Conservation (phyloP, 2,329 filamentous ascomycete species). For the Rachicladosporium sp. region DNA sequence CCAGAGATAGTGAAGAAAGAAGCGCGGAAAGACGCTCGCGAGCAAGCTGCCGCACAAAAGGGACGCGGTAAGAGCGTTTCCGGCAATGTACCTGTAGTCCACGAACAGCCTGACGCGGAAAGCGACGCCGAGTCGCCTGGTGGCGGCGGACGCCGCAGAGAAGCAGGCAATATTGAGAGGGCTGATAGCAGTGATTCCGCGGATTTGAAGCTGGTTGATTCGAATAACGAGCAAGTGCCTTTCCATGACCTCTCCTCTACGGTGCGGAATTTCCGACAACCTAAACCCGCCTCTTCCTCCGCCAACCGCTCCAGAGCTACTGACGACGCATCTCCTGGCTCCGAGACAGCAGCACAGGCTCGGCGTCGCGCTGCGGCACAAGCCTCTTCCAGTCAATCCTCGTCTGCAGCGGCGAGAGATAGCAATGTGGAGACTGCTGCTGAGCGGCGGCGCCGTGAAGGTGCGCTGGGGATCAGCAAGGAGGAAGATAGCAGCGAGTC, state of each 20-base stretch:
- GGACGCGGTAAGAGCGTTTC: constrained; percentile 3
- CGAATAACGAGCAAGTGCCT: constrained; percentile 33
- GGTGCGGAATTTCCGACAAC: constrained; percentile 7
- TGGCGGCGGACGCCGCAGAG: neutral
- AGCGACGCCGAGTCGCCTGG: constrained; percentile 1
- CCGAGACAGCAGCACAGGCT: no score
- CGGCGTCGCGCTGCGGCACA: no score
- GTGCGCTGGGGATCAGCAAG: constrained; percentile 52
- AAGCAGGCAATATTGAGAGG: neutral
- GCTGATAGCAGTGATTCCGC: constrained; percentile 25
- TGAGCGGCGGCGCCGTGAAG: constrained; percentile 60
- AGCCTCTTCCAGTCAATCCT: no score
- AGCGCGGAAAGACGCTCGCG: constrained; percentile 30
- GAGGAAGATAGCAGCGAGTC: constrained; percentile 38
- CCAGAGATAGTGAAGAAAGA: constrained; percentile 37
- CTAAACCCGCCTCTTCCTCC: no score
- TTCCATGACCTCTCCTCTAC: constrained; percentile 32
- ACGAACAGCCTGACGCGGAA: constrained; percentile 12
- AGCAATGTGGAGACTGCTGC: constrained; percentile 55
- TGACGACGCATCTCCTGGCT: no score
- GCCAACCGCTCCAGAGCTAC: no score
- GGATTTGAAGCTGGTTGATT: constrained; percentile 33
- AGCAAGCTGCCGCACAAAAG: constrained; percentile 12
- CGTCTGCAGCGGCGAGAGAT: neutral
- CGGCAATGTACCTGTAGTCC: constrained; percentile 12